Base-by-base conservation (phyloP, 2,329 filamentous ascomycete genomes). In the Neopestalotiopsis rosae region DNA sequence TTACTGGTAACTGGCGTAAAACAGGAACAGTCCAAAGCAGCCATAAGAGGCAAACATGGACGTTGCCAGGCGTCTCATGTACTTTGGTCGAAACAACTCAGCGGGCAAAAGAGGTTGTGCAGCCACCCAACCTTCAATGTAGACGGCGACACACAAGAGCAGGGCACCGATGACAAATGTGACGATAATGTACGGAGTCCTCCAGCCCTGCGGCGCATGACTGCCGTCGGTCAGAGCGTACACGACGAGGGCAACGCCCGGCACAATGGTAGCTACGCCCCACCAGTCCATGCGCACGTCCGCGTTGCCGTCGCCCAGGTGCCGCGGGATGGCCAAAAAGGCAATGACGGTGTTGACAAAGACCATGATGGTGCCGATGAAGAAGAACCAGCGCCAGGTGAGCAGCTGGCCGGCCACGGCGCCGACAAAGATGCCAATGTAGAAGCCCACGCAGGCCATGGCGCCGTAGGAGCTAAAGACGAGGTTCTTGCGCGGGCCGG, bases 191-290 rank as follows among this genome's bases (percentile, higher is more conserved):
- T 94, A 94, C 1, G 91, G 90, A 0, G 91, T 93, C n/a, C 79
- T 82, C 92, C 93, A 95, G 1, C 90, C 88, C 2, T 89, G 77
- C 0, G 90, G 87, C 0, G 91, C 91, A 76, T 93, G 89, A 0
- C 90, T 87, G 7, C 90, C 90, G 62, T 94, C 90, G 0, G 92
- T 94, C 65, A 96, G 87, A 0, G 92, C 91, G 74, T 91, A 95
- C 0, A 94, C 90, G 71, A 94, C 83, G 32, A 96, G 84, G 1
- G 92, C 84, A 13, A 94, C 79, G 0, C 91, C 92, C 0, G 86
- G 84, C 0, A 93, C 85, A 17, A 91, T 90, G 14, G 90, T 86
- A 2, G 79, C 75, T 1, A 87, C 80, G 0, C 92, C 92, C 68
- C 84, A 81, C 87, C 90, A 94, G 76, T 95, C 92, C 91, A 94